Conservation (phyloP, 2,329 filamentous ascomycete genomes). For the Ophiostoma sp. region DNA sequence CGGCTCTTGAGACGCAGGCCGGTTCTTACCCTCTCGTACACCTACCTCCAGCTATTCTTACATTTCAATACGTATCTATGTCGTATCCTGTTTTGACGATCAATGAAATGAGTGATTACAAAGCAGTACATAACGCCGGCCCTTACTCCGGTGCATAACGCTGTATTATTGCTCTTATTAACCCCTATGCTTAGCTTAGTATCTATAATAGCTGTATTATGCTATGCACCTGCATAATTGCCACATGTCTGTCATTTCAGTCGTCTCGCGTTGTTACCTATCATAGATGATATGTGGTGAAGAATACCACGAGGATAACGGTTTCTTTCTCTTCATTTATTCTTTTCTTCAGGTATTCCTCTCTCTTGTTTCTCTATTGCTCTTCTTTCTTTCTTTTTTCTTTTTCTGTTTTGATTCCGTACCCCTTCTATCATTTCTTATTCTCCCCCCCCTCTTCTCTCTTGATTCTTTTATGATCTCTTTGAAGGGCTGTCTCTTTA, state of each 20-base stretch:
- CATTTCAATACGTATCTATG: constrained; percentile 2
- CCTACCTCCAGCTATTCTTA: not conserved
- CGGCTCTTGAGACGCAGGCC: not conserved
- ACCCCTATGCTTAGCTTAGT: not conserved
- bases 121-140: not conserved
- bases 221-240: too few species aligned
- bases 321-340: not conserved
- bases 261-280: not conserved
- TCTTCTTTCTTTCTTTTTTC: not conserved
- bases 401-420: not conserved
- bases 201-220: too few species aligned
- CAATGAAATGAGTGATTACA: not conserved
- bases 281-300: constrained; percentile 10
- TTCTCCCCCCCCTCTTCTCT: not conserved
- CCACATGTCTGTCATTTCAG: not conserved
- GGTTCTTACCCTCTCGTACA: not conserved
- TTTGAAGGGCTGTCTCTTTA: not conserved
- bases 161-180: not conserved
- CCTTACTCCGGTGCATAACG: constrained; percentile 1
- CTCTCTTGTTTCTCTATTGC: not conserved
- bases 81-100: constrained; percentile 8
- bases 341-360: not conserved
- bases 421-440: not conserved
- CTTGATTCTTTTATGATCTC: not conserved
- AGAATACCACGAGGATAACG: constrained; percentile 7